Percentiles rank a stretch among this genome's conserved stretches.
phyloP scores from a whole-genome alignment of 306 rosid species.

The Begonia peltatifolia region DNA sequence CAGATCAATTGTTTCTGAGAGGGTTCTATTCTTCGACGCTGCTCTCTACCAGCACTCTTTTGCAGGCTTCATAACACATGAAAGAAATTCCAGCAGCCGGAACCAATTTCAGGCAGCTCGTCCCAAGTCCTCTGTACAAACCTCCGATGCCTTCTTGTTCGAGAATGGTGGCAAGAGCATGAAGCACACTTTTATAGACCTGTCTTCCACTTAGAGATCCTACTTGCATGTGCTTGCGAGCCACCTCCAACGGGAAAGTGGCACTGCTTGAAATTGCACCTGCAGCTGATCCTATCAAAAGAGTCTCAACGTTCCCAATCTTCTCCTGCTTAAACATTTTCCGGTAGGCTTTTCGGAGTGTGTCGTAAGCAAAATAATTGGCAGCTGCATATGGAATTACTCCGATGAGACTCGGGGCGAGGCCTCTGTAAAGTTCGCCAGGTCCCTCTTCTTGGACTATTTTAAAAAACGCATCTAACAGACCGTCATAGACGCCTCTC shows the following conservation, averaged over 20 bases:
- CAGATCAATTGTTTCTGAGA: neutral
- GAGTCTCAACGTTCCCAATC: constrained; percentile 47
- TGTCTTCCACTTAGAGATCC: constrained; percentile 65
- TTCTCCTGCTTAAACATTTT: constrained; percentile 36
- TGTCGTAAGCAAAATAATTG: constrained; percentile 62
- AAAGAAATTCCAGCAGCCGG: constrained; percentile 75
- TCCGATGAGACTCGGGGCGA: constrained; percentile 63
- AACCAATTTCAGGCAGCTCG: constrained; percentile 56
- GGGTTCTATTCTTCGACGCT: constrained; percentile 9
- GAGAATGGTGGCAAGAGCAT: constrained; percentile 47
- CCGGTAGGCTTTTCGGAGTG: constrained; percentile 45
- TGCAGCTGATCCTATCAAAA: constrained; percentile 61
- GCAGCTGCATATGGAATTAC: constrained; percentile 75
- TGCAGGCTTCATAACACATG: constrained; percentile 78
- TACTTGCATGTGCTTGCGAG: constrained; percentile 78
- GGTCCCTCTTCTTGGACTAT: constrained; percentile 55
- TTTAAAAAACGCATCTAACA: constrained; percentile 36
- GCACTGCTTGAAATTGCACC: constrained; percentile 60
- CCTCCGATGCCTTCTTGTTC: constrained; percentile 49
- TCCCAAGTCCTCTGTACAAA: constrained; percentile 53
- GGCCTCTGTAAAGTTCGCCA: constrained; percentile 66
- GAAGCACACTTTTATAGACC: constrained; percentile 38
- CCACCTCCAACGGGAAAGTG: constrained; percentile 77
- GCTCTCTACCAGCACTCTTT: constrained; percentile 31
- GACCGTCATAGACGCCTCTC: constrained; percentile 57